Base-by-base conservation (phyloP, 768 basidiomycete genomes). In the Agaricus blazei region DNA sequence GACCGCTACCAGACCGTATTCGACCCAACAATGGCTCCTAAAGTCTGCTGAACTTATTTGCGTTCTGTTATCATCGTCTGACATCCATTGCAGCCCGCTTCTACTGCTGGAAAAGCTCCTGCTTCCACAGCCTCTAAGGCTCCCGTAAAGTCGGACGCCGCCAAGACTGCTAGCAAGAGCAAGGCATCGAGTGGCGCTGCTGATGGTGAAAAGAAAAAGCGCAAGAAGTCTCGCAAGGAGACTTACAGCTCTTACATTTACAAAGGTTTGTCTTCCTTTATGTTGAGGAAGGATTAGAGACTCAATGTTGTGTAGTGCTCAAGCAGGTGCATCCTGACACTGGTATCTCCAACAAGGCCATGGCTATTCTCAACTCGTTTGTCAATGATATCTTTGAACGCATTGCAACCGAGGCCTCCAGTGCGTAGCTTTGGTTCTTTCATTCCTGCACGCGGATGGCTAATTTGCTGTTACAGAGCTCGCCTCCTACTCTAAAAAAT, bases 301-400 rank as follows among this genome's bases (percentile, higher is more conserved):
- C 34, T 34, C 34, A 34, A 34, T 8, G 11, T 34, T 6, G 60
- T 43, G 56, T 63, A 93, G 93, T 95, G 64, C 83, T 96, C 59
- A 93, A 92, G 75, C 93, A 98, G 77, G 95, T 98, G 57, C 96
- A 98, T 78, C 93, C 95, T 50, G 96, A 98, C 67, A 98, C 93
- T 49, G 96, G 95, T 87, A 98, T 98, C 76, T 95, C 94, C 53
- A 98, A 97, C 85, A 96, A 96, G 80, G 93, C 93, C 23, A 95
- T 96, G 92, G 89, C 93, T 58, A 95, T 97, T 68, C 74, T 97
- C 55, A 96, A 96, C 80, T 91, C 88, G 56, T 97, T 97, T 67
- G 93, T 97, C 66, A 94, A 94, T 65, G 93, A 97, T 64, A 96
- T 93, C 62, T 93, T 93, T 61, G 91, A 93, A 68, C 89, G 91